Percentiles rank a stretch among this genome's conserved stretches.
These are phyloP conservation scores for Falciphora oryzae DNA, from an alignment of 2,329 filamentous ascomycete species.

Conservation along the genomic window DNA sequence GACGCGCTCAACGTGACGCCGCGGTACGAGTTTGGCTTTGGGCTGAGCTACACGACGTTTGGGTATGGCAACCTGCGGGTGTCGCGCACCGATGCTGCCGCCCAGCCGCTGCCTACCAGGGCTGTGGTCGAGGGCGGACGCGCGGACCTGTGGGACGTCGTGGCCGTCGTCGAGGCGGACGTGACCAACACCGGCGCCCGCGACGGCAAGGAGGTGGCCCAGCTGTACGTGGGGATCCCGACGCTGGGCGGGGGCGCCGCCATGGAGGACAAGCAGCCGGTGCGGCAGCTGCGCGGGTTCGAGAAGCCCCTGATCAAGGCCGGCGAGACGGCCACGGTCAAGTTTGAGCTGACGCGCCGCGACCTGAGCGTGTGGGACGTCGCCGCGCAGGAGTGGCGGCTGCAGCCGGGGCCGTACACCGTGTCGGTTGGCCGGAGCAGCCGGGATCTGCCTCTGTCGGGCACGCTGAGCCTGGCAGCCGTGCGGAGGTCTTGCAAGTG, in stretches of 20 bases:
- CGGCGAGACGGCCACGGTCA: constrained; percentile 35
- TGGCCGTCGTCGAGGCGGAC: constrained; percentile 30
- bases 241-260: constrained; percentile 24
- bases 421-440: constrained; percentile 42
- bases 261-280: constrained; percentile 49
- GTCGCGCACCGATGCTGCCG: constrained; percentile 50
- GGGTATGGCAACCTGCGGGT: constrained; percentile 58
- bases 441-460: constrained; percentile 33
- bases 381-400: constrained; percentile 49
- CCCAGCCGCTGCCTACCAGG: constrained; percentile 37
- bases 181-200: constrained; percentile 35
- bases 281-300: constrained; percentile 54
- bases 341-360: constrained; percentile 47
- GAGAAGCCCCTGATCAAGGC: constrained; percentile 46
- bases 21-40: constrained; percentile 72
- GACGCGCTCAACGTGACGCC: constrained; percentile 59
- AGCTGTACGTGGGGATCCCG: constrained; percentile 22
- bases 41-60: constrained; percentile 72
- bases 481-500: too few species aligned
- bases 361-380: constrained; percentile 60
- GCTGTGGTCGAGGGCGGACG: constrained; percentile 15
- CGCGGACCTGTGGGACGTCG: constrained; percentile 22
- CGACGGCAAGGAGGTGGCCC: constrained; percentile 19
- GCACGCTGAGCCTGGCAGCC: background rate
- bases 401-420: constrained; percentile 35